phyloP scores from a whole-genome alignment of 345 rosid species.

The Eucalyptus viminalis region DNA sequence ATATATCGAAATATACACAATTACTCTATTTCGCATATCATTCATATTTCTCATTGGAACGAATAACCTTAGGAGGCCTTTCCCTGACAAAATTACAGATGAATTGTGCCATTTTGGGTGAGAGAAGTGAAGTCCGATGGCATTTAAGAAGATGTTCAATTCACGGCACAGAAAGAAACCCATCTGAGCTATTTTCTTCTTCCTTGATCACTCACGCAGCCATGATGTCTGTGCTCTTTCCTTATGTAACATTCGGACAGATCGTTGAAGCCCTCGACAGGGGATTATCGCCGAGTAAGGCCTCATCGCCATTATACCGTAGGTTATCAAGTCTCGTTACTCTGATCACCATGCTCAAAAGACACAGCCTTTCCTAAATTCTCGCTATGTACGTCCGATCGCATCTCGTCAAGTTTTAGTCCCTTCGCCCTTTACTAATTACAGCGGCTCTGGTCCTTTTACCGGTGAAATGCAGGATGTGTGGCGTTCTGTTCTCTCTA shows the following conservation, averaged over 20 bases:
- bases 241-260: background rate
- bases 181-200: background rate
- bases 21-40: no score
- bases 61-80: no score
- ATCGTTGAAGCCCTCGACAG: no score
- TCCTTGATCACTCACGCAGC: background rate
- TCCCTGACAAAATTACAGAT: no score
- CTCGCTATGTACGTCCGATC: background rate
- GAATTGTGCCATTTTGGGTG: no score
- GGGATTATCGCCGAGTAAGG: no score
- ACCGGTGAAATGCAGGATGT: constrained; percentile 2
- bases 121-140: no score
- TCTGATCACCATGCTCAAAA: background rate
- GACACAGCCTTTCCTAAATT: background rate
- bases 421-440: background rate
- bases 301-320: no score
- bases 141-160: no score
- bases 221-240: background rate
- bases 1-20: background rate
- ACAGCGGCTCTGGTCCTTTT: background rate
- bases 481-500: constrained; percentile 5
- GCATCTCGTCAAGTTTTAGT: background rate
- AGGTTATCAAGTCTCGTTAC: background rate
- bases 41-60: no score
- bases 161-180: no score